A percentile compares a stretch with the other conserved stretches of the same genome.
Conservation (phyloP, 2,329 filamentous ascomycete genomes). For the Aureobasidium sp. region DNA sequence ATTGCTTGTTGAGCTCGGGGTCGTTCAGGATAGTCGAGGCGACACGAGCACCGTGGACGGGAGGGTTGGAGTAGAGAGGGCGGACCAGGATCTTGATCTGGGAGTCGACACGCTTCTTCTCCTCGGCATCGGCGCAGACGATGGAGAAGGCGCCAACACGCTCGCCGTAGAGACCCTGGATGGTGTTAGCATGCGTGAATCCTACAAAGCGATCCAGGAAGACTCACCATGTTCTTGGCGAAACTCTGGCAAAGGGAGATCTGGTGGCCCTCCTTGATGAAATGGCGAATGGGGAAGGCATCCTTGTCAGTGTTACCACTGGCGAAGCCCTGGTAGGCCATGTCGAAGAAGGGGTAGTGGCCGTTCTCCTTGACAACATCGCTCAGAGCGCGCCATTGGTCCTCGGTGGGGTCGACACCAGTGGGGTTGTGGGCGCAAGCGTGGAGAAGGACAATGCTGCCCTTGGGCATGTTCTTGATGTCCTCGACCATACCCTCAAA, state of each 20-base stretch:
- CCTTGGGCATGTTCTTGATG: slow-evolving; percentile 79
- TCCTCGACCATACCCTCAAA: slow-evolving; percentile 89
- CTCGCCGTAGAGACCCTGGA: slow-evolving; percentile 90
- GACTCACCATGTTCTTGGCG: slow-evolving; percentile 92
- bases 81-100: slow-evolving; percentile 98
- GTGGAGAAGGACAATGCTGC: slow-evolving; percentile 88
- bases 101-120: slow-evolving; percentile 93
- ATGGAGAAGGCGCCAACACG: slow-evolving; percentile 95
- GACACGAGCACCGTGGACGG: slow-evolving; percentile 91
- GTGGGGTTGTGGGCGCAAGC: slow-evolving; percentile 98
- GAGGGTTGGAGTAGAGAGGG: slow-evolving; percentile 96
- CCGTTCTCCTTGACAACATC: slow-evolving; percentile 74
- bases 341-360: slow-evolving; percentile 97
- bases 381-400: slow-evolving; percentile 91
- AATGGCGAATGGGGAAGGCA: slow-evolving; percentile 88
- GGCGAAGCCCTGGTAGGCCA: slow-evolving; percentile 98
- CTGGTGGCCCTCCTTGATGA: slow-evolving; percentile 85
- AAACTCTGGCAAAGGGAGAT: slow-evolving; percentile 87
- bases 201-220: not conserved
- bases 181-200: slow-evolving; percentile 17
- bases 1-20: slow-evolving; percentile 78
- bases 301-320: slow-evolving; percentile 87
- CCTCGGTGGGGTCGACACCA: slow-evolving; percentile 83
- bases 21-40: slow-evolving; percentile 88
- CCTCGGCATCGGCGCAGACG: slow-evolving; percentile 73